Base-by-base conservation (phyloP, 768 basidiomycete genomes). In the Floccularia luteovirens region DNA sequence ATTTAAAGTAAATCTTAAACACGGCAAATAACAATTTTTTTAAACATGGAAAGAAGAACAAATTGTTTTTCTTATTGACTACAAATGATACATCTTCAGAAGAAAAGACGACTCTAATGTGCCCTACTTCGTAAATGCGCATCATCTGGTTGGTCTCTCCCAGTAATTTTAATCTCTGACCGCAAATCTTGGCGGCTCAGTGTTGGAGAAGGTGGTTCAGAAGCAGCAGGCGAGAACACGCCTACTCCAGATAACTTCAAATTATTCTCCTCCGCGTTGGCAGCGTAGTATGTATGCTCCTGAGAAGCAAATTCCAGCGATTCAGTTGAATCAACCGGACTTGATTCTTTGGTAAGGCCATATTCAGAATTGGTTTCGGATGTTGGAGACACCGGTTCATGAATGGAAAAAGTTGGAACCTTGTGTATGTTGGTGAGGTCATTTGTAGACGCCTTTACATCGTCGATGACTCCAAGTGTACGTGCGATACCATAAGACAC, bases 401-500 rank as follows among this genome's bases (percentile, higher is more conserved):
- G 49, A 20, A 70, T 46, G 20, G 49, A 55, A 31, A 68, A 62
- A 36, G 58, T 38, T 3, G 69, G 68, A 5, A 55, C 33, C 33
- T 42, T 40, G 19, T 24, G 23, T 20, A 47, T 51, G n/a, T n/a
- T n/a, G 43, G 47, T 45, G 40, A 65, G 61, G 48, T 82, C 83
- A 56, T 72, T 77, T 19, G 83, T 86, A 10, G 82, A 80, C 0
- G 84, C 82, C 54, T 79, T 81, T 38, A 79, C 77, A 44, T 75
- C 74, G 58, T 87, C 85, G 46, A 85, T 72, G 39, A 86, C 71
- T 24, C 86, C 87, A 37, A 90, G 70, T 4, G 85, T 89, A 43
- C 87, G 79, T 10, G 83, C 88, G 53, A 90, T 84, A 42, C 79
- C 76, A 50, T 90, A 90, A 14, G 88, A 85, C 2, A 77, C 67